Percentiles rank a stretch among this genome's conserved stretches.
Conservation (phyloP, 768 basidiomycete genomes). For the Amanita molliuscula region DNA sequence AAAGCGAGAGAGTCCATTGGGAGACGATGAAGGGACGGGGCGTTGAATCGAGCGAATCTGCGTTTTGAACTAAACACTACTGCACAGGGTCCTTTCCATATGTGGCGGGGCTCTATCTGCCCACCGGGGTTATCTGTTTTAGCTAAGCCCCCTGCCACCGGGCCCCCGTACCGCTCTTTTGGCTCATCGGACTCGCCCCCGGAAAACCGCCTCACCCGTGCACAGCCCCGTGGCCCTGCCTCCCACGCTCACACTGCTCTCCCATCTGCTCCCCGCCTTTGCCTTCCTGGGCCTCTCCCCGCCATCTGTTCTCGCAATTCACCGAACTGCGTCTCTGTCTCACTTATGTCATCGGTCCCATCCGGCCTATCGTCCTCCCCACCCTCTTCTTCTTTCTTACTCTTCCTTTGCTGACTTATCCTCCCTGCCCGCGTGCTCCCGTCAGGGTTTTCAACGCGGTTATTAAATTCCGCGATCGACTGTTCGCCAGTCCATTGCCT, state of each 20-base stretch:
- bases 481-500: not conserved
- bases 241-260: not conserved
- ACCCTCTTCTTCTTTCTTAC: not conserved
- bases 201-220: conserved; percentile 7
- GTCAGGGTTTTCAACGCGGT: no score
- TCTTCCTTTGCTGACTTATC: not conserved
- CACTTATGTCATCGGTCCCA: not conserved
- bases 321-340: not conserved
- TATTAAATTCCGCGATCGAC: not conserved
- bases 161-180: conserved; percentile 19
- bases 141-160: conserved; percentile 12
- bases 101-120: conserved; percentile 3
- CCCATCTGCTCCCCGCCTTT: conserved; percentile 1
- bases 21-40: conserved; percentile 7
- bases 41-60: conserved; percentile 8
- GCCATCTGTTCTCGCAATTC: not conserved
- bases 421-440: no score
- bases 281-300: not conserved
- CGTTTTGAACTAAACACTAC: conserved; percentile 10
- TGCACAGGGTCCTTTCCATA: conserved; percentile 6
- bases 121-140: conserved; percentile 14
- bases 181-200: conserved; percentile 16
- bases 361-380: not conserved
- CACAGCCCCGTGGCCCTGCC: conserved; percentile 5
- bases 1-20: conserved; percentile 39